Evolutionary conservation across 1,284 basidiomycete genomes (phyloP), one percentile per base, ranked within the genome.

Genomic region (Sphaerobolus stellatus): DNA sequence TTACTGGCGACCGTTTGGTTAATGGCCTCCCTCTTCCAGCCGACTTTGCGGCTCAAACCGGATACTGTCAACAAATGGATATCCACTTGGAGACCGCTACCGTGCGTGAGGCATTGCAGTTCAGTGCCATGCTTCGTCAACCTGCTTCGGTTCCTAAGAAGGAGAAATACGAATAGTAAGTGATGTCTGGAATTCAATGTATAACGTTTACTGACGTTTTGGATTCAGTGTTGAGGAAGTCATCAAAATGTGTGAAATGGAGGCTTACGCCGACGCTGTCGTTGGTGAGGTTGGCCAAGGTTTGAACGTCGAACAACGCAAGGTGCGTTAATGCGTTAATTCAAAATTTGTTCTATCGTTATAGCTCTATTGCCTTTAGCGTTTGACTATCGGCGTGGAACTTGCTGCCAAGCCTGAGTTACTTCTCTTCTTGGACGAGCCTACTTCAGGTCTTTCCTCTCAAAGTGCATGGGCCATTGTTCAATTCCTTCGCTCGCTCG

Each of bases 391-490:
- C 55, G 90, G 82, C 46, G 90, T 94, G 31, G 91, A 94, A 65
- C 71, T 92, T 24, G 89, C 88, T 22, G 86, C 88, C 3, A 89
- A 80, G 81, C 88, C 90, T 0, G 84, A 79, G 63, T 74, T 92
- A 3, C 75, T 94, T 0, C 77, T 94, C 24, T 94, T 94, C 78
- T 75, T 92, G 55, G 90, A 93, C 61, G 89, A 93, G 65, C 85
- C 85, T 1, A 92, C 88, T 0, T 91, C 89, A 11, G 92, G 94
- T 43, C 75, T 96, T 27, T 93, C 95, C 67, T 92, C 90, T 2
- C 92, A 94, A 66, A 88, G 85, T 48, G 92, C 94, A 0, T 94
- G 89, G 88, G 88, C 87, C 14, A 92, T 96, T 62, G 78, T 92
- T 49, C 76, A 80, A 2, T 88, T 95, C 66, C 75, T 95, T 48